Evolutionary conservation across 2,329 filamentous ascomycete species (phyloP), one percentile per base, ranked within the genome.

Genomic region (Nemania sp.): DNA sequence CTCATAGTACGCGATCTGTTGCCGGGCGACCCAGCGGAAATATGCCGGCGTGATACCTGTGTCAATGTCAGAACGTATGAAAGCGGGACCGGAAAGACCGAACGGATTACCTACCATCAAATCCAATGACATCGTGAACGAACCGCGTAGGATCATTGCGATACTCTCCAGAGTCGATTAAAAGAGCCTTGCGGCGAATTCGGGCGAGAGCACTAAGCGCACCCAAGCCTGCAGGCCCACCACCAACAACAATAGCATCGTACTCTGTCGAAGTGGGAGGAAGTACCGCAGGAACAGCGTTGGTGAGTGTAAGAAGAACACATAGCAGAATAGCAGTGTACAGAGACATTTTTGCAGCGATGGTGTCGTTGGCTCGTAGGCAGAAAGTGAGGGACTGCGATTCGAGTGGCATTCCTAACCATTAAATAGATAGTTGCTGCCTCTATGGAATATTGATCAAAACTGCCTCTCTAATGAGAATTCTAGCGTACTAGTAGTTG

Each of bases 121-220:
- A 83, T 3, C 84, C 84, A 35, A 86, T 75, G 0, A 87, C 81
- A 69, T 87, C 85, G 71, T 87, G 85, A 77, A 86, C 82, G 63
- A 85, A 79, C 11, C 84, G 74, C 0, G 85, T 87, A 0, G 77
- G 73, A 1, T 48, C 76, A 68, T 87, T 87, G 52, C 85, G 81
- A 64, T 87, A 87, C 34, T 80, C 75, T 11, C 79, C 81, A 25
- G 82, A 85, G 68, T 87, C 85, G 54, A 87, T 80, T 29, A 87
- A 69, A 4, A 87, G 73, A 0, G 80, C 79, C 6, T 78, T 81
- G 17, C 84, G 77, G 12, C 80, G 78, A 12, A 87, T 83, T 15
- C 85, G 82, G 7, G 81, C 83, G 11, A 87, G 77, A 37, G 57
- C 57, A 47, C 57, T 60, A 6, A 55, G 52, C 2, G 55, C 55